Conservation (phyloP, 306 rosid species). For the Cicer judaicum region DNA sequence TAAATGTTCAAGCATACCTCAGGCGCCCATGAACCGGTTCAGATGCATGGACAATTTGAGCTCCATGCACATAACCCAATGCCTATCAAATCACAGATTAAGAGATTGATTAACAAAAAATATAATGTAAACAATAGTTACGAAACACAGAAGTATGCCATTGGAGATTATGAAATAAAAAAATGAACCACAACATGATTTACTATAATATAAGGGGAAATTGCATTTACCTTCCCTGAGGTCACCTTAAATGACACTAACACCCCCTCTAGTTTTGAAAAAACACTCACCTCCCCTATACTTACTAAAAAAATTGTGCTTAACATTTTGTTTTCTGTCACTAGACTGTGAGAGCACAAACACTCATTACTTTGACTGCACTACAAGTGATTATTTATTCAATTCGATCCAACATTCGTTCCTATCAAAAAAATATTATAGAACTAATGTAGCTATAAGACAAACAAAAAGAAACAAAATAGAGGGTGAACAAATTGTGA, state of each 20-base stretch:
- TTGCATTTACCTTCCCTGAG: no score
- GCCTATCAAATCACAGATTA: slow-evolving; percentile 63
- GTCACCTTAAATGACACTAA: no score
- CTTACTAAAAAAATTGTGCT: no score
- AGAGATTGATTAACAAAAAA: slow-evolving; percentile 36
- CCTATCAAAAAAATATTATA: not conserved
- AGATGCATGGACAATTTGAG: slow-evolving; percentile 85
- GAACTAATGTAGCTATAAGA: not conserved
- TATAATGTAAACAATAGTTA: slow-evolving; percentile 9
- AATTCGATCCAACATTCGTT: not conserved
- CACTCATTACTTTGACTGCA: not conserved
- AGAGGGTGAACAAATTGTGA: slow-evolving; percentile 1
- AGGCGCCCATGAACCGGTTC: slow-evolving; percentile 96
- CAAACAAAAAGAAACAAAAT: slow-evolving; percentile 12
- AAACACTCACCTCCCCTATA: no score
- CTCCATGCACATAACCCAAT: slow-evolving; percentile 92
- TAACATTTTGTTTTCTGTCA: no score
- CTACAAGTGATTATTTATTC: not conserved
- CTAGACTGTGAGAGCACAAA: slow-evolving; percentile 1
- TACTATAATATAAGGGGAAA: not conserved
- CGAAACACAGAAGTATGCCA: slow-evolving; percentile 24
- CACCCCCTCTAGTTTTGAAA: no score
- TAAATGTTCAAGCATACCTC: slow-evolving; percentile 60
- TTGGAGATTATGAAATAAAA: slow-evolving; percentile 19
- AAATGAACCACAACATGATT: slow-evolving; percentile 40